Base-by-base conservation (phyloP, 805 yeast genomes). In the Starmerella etchellsii region DNA sequence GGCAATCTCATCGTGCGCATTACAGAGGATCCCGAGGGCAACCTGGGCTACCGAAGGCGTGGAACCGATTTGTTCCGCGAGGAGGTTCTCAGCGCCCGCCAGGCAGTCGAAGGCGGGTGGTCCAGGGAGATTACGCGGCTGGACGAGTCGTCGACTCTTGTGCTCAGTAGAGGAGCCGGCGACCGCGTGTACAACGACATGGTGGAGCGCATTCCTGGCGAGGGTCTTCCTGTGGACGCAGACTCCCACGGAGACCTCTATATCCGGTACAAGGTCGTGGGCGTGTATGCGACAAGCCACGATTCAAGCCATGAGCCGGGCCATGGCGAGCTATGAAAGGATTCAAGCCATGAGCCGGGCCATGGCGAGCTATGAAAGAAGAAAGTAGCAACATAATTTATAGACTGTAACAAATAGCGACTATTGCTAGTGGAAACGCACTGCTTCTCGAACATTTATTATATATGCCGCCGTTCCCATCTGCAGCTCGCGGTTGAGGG, bases 81-180 rank as follows among this genome's bases (percentile, higher is more conserved):
- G 0, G 97, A 91, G 57, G 76, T 74, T 1, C 57, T 91, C 24
- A 70, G 80, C 2, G 65, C 77, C 37, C 67, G 70, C 40, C 95
- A 91, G 58, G 81, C 96, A 0, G 36, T 74, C 7, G 37, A 54
- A 6, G 98, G 98, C 15, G 83, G 78, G 15, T 91, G 98, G 98
- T 54, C 60, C 29, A 67, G 95, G 40, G 59, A 60, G 5, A 66
- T 91, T 21, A 70, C 68, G 31, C 78, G 76, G 47, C 70, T 91
- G 40, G 95, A 81, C 55, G 66, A 65, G 18, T 69, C 69, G 24
- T 70, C 73, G 36, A 62, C 63, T 24, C 56, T 69, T 18, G 58
- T 75, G 2, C 39, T 84, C 3, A 44, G 60, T 28, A 69, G 95
- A 43, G 50, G 54, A 2, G 47, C 52, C 8, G 85, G 87, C 16